phyloP scores from a whole-genome alignment of 306 rosid genomes.

The Coriaria nepalensis region DNA sequence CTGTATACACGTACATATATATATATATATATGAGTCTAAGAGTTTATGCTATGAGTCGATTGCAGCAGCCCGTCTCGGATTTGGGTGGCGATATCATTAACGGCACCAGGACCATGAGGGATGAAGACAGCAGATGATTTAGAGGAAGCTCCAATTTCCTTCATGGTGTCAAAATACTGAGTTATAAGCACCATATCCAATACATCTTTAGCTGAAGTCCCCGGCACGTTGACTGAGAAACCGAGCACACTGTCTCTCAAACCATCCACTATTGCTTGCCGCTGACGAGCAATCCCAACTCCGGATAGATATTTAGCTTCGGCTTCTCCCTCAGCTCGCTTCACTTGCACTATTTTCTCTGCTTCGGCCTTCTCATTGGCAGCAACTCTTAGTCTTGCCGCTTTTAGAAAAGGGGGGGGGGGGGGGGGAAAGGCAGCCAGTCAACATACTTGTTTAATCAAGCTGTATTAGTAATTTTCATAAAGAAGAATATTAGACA shows the following conservation, averaged over 20 bases:
- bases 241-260: no score
- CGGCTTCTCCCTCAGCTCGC: background rate
- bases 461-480: background rate
- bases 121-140: conserved; percentile 53
- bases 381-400: no score
- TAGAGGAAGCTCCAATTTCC: conserved; percentile 73
- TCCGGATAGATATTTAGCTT: background rate
- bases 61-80: conserved; percentile 14
- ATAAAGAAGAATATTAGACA: background rate
- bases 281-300: no score
- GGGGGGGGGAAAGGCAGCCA: no score
- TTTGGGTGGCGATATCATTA: conserved; percentile 8
- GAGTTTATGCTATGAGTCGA: no score
- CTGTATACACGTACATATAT: no score
- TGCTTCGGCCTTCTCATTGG: background rate
- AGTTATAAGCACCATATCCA: conserved; percentile 73
- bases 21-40: no score
- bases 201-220: conserved; percentile 49
- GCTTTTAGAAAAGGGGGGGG: no score
- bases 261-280: no score
- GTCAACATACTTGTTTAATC: no score
- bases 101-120: conserved; percentile 47
- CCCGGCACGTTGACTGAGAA: conserved; percentile 18
- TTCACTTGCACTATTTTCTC: background rate
- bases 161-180: conserved; percentile 74